Percentiles rank a stretch among this genome's conserved stretches.
phyloP scores from a whole-genome alignment of 75 land plant genomes.

The Pinus taeda region DNA sequence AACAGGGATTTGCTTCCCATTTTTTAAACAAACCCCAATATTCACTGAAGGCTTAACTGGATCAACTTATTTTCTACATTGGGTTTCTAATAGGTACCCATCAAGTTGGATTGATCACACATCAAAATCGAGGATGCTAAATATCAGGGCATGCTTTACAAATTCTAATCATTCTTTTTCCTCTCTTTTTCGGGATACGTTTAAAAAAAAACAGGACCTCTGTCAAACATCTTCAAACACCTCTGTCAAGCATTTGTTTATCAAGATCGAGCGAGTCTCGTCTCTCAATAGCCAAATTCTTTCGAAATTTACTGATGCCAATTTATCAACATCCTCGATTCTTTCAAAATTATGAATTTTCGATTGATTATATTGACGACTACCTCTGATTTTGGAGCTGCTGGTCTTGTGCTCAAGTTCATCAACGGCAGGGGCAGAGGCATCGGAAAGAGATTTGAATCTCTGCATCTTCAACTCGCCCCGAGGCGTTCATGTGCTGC shows the following conservation, averaged over 20 bases:
- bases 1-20: no score
- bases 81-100: no score
- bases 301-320: constrained; percentile 1
- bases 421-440: not conserved
- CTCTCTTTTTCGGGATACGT: no score
- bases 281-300: constrained; percentile 3
- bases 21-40: no score
- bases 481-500: not conserved
- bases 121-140: no score
- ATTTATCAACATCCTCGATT: not conserved
- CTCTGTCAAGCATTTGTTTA: constrained; percentile 2
- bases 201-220: no score
- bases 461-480: not conserved
- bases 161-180: no score
- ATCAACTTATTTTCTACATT: no score
- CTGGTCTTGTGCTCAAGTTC: not conserved
- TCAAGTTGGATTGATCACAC: no score
- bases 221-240: not conserved
- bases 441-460: not conserved
- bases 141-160: no score
- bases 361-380: not conserved
- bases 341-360: not conserved
- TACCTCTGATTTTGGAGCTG: not conserved
- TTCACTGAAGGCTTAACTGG: no score
- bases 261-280: not conserved